Base-by-base conservation (phyloP, 163 green algal genomes). In the Coccomyxa subellipsoidea region DNA sequence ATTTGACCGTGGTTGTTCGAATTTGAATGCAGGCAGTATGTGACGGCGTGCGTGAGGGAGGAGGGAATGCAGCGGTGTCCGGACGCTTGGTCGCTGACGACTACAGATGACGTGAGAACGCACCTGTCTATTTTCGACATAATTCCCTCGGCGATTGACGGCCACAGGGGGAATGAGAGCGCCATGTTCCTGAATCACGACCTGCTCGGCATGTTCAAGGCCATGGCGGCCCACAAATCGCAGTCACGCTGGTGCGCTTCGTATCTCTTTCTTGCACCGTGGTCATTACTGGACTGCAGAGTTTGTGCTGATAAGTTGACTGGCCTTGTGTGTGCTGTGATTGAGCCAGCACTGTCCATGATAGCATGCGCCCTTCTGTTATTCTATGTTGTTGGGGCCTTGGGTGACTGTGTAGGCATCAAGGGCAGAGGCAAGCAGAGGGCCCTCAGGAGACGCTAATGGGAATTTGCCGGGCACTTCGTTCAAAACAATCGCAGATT, bases 201-300 rank as follows among this genome's bases (percentile, higher is more conserved):
- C 85, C 12, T 66, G 36, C 27, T n/a, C n/a, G 4, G 78, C 80
- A 76, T 81, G 82, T 71, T 83, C 2, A 72, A 80, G 0, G 92
- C 92, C 12, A 91, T 96, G 88, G 25, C 39, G 0, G 78, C 79
- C n/a, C 92, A 96, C 80, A 38, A 81, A 35, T 93, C 86, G 82
- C 92, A 96, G 83, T 87, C 90, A 76, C 87, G 93, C 27, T 96
- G 92, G 92, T 94, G 86, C 79, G 90, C 53, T 12, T 31, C 12
- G 7, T 34, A 21, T 4, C n/a, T 39, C 25, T 21, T 75, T 47
- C 21, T 34, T 39, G 32, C 25, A 34, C 10, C 0, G 23, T 8
- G 15, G 23, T 59, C 47, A 5, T 27, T 27, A 18, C 47, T 59
- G 47, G 47, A n/a, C n/a, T n/a, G n/a, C n/a, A n/a, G n/a, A n/a